Conservation (phyloP, 202 grass and related monocot genomes). For the Panicum hallii region DNA sequence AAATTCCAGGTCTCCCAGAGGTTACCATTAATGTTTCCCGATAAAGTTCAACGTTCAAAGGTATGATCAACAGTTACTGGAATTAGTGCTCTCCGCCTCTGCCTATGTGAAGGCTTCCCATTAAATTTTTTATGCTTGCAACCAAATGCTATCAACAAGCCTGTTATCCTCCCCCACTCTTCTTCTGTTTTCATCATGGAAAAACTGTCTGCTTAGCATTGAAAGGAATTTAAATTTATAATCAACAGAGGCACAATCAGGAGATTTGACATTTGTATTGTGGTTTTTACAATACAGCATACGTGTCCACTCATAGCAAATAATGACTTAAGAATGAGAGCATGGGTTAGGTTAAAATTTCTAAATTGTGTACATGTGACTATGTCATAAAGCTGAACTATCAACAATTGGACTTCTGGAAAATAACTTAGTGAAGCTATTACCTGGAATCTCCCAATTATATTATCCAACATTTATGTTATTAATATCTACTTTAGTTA, state of each 20-base stretch:
- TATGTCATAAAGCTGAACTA: background rate
- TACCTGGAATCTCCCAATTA: background rate
- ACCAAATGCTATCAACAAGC: constrained; percentile 14
- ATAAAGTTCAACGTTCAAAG: constrained; percentile 98
- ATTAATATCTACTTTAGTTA: constrained; percentile 13
- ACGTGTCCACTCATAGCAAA: background rate
- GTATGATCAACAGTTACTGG: constrained; percentile 55
- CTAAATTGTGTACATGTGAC: constrained; percentile 2
- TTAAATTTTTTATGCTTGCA: background rate
- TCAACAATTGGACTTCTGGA: constrained; percentile 24
- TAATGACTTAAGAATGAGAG: background rate
- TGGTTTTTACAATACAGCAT: constrained; percentile 11
- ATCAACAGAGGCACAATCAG: background rate
- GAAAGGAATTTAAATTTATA: background rate
- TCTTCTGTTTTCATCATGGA: background rate
- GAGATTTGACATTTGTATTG: constrained; percentile 8
- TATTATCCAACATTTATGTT: constrained; percentile 9
- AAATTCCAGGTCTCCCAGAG: constrained; percentile 75
- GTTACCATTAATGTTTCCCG: constrained; percentile 80
- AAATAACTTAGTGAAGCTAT: constrained; percentile 12
- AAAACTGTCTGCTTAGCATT: constrained; percentile 20
- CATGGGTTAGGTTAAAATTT: constrained; percentile 3
- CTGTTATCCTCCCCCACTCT: background rate
- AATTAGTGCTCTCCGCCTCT: background rate
- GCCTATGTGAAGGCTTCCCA: constrained; percentile 15